Percentiles rank a stretch among this genome's conserved stretches.
These are phyloP conservation scores for Eucalyptus rudis DNA, from an alignment of 345 rosid species.

Conservation along the genomic window DNA sequence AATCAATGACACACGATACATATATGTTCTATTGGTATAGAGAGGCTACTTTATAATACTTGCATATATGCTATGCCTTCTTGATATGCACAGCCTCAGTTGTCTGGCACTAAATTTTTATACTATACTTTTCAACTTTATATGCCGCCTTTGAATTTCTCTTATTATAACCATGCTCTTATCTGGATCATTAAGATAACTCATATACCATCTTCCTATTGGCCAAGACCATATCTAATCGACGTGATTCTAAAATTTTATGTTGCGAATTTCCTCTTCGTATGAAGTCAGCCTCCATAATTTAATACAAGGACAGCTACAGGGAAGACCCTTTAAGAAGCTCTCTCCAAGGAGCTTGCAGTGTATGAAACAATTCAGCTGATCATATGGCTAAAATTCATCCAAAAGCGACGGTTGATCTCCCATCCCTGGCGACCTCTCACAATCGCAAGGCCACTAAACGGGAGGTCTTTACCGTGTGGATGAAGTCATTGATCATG, in stretches of 20 bases:
- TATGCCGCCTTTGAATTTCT: background rate
- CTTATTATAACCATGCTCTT: background rate
- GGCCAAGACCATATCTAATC: background rate
- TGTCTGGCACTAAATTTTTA: background rate
- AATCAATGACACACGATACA: background rate
- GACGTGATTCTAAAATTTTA: background rate
- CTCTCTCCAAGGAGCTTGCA: background rate
- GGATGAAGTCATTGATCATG: slow-evolving; percentile 3
- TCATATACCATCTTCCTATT: background rate
- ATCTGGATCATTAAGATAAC: background rate
- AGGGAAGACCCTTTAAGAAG: background rate
- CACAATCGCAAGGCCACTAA: background rate
- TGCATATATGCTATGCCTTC: background rate
- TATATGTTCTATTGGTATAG: background rate
- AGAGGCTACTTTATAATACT: background rate
- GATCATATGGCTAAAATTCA: background rate
- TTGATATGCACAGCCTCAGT: background rate
- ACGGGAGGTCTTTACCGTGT: background rate
- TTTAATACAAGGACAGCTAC: background rate
- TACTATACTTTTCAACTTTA: background rate
- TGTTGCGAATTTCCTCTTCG: background rate
- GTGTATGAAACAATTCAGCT: background rate
- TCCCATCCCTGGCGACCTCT: background rate
- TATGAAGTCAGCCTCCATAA: background rate
- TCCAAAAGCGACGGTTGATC: background rate